Conservation (phyloP, 495 filamentous ascomycete genomes). For the Neurospora tetrasperma region DNA sequence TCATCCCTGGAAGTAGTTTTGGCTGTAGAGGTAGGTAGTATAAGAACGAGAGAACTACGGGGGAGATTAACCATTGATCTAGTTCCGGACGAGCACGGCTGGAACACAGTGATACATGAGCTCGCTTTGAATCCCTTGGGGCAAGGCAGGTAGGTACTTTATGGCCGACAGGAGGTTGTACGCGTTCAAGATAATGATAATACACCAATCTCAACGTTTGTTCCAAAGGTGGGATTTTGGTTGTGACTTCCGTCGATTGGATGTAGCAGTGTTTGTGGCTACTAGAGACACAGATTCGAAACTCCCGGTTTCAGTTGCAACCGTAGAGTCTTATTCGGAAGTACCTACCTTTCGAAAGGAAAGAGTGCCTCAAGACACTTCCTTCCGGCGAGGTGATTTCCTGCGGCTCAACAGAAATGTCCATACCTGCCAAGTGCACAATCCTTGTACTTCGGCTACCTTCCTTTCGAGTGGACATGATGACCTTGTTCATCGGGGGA, state of each 20-base stretch:
- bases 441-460: background rate
- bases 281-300: background rate
- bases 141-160: background rate
- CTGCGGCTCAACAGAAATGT: background rate
- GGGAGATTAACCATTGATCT: background rate
- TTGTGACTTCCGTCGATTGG: background rate
- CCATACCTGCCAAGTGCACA: background rate
- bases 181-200: background rate
- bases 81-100: background rate
- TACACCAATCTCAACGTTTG: background rate
- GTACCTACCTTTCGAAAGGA: background rate
- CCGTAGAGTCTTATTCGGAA: background rate
- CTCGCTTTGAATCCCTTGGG: background rate
- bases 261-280: background rate
- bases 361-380: background rate
- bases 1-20: background rate
- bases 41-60: background rate
- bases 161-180: background rate
- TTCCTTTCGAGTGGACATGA: background rate
- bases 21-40: background rate
- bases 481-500: background rate
- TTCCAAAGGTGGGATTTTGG: background rate
- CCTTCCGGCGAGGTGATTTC: background rate
- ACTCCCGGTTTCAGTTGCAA: background rate
- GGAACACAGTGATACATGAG: background rate